A percentile compares a stretch with the other conserved stretches of the same genome.
These are phyloP conservation scores for Colletotrichum falcatum DNA, from an alignment of 2,329 filamentous ascomycete species.

Conservation along the genomic window DNA sequence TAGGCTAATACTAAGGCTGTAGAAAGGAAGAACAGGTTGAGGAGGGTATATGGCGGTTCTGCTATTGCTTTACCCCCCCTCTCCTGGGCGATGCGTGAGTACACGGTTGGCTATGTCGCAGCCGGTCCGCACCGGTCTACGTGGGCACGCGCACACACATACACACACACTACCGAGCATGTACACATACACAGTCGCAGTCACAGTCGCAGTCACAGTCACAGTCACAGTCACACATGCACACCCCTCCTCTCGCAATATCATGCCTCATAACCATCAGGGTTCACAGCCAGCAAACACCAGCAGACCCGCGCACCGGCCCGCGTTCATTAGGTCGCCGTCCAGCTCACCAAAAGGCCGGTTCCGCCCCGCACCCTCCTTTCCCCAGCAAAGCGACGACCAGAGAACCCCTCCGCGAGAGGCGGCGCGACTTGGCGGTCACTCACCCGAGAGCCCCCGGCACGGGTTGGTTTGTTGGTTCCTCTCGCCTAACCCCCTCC, in stretches of 20 bases:
- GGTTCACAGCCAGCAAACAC: neutral
- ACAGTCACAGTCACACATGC: neutral
- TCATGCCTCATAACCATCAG: neutral
- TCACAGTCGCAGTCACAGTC: neutral
- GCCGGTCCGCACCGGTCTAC: neutral
- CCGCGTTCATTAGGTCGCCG: neutral
- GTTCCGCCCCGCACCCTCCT: neutral
- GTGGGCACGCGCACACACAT: neutral
- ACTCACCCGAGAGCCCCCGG: neutral
- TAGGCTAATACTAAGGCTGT: conserved; percentile 17
- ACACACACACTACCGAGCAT: neutral
- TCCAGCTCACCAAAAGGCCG: neutral
- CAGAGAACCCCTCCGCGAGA: neutral
- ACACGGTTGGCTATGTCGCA: conserved; percentile 10
- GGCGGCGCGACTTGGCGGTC: neutral
- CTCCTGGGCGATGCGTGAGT: neutral
- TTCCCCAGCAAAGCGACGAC: neutral
- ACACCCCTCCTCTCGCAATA: neutral
- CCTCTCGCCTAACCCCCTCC: neutral
- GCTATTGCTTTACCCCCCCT: conserved; percentile 33
- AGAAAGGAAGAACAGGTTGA: neutral
- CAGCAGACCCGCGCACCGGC: neutral
- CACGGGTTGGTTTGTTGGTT: neutral
- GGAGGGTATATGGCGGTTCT: conserved; percentile 38
- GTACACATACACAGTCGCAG: neutral